Evolutionary conservation across 75 land plant species (phyloP).

Genomic region (Cryptomeria japonica): DNA sequence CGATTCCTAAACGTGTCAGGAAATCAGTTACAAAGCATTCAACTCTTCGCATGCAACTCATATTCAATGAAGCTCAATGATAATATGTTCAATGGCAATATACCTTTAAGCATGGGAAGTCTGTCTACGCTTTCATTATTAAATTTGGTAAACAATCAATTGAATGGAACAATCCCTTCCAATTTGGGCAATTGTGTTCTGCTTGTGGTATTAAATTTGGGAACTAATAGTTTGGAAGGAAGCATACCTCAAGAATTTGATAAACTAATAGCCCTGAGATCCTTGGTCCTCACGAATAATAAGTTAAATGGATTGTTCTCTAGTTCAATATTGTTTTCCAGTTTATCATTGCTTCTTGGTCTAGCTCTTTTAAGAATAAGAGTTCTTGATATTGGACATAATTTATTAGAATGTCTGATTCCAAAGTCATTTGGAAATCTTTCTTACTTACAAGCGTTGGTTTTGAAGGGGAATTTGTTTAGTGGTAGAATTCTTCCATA

Average conservation of each 20-base stretch:
- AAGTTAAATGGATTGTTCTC: conserved; percentile 39
- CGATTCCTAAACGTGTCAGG: background rate
- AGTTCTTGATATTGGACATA: background rate
- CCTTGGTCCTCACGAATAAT: conserved; percentile 25
- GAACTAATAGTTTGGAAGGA: conserved; percentile 27
- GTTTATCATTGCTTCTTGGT: no score
- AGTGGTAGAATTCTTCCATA: background rate
- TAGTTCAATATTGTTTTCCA: conserved; percentile 14
- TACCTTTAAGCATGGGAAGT: conserved; percentile 24
- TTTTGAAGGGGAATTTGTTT: background rate
- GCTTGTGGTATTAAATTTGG: conserved; percentile 13
- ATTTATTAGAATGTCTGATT: background rate
- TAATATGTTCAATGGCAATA: conserved; percentile 21
- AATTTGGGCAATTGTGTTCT: background rate
- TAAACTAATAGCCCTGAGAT: conserved; percentile 6
- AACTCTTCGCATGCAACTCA: background rate
- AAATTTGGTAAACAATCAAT: conserved; percentile 15
- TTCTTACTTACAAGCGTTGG: background rate
- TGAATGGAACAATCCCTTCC: conserved; percentile 17
- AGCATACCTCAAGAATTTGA: conserved; percentile 20
- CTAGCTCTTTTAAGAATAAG: background rate
- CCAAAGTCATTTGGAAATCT: background rate
- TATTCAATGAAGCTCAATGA: background rate
- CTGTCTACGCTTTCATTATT: conserved; percentile 1
- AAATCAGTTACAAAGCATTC: background rate